Evolutionary conservation across 2,329 filamentous ascomycete genomes (phyloP).

Genomic region (Zymoseptoria ardabiliae): DNA sequence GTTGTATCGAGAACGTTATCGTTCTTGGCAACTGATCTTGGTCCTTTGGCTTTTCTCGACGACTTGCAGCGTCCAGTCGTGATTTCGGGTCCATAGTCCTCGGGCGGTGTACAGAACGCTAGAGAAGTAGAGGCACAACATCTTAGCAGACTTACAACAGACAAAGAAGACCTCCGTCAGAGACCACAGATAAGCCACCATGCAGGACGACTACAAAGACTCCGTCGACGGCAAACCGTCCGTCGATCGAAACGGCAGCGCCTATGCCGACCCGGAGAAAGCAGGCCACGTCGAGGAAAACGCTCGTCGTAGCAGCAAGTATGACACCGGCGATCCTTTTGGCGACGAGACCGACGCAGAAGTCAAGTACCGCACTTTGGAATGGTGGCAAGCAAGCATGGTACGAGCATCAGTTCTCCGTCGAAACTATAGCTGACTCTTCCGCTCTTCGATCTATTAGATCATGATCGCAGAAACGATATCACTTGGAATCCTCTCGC

Average conservation of each 20-base stretch:
- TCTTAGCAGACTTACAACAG: background rate
- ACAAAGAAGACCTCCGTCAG: too few relatives aligned
- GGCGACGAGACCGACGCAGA: conserved; percentile 21
- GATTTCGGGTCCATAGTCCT: background rate
- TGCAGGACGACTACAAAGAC: background rate
- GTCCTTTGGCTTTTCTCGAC: background rate
- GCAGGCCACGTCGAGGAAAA: background rate
- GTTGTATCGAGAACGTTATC: background rate
- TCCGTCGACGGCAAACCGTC: background rate
- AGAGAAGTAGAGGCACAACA: background rate
- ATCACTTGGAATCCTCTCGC: conserved; percentile 48
- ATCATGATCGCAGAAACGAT: conserved; percentile 54
- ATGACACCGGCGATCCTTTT: conserved; percentile 10
- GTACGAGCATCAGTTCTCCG: background rate
- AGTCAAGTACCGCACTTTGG: conserved; percentile 46
- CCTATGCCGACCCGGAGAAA: background rate
- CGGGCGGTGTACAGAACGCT: background rate
- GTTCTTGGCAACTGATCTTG: background rate
- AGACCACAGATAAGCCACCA: background rate
- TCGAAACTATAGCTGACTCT: background rate
- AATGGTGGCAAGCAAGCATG: conserved; percentile 38
- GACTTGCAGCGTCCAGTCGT: background rate
- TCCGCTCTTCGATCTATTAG: background rate
- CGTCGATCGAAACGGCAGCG: background rate
- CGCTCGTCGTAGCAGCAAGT: conserved; percentile 5